Evolutionary conservation across 2,329 filamentous ascomycete species (phyloP).

Genomic region (Cladosporium sp.): DNA sequence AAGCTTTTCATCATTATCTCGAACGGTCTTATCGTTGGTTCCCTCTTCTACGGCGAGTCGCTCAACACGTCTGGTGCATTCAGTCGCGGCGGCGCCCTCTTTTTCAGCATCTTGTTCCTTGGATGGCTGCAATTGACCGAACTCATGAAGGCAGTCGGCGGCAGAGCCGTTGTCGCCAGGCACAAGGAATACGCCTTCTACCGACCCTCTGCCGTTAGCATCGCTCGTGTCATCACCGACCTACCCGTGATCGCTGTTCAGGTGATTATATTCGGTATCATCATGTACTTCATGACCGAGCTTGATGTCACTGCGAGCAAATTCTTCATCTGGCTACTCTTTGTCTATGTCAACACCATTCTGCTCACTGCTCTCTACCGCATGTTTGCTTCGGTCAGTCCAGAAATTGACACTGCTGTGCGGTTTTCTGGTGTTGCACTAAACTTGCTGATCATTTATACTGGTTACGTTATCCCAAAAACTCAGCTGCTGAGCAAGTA

Average conservation of each 20-base stretch:
- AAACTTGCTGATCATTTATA: constrained; percentile 63
- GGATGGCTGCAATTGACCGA: constrained; percentile 74
- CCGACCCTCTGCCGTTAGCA: constrained; percentile 63
- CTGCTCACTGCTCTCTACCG: constrained; percentile 65
- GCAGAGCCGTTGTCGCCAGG: constrained; percentile 67
- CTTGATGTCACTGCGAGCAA: constrained; percentile 61
- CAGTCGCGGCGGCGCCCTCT: constrained; percentile 61
- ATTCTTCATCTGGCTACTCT: constrained; percentile 66
- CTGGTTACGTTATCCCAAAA: constrained; percentile 69
- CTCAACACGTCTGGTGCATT: constrained; percentile 63
- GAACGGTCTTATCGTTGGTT: constrained; percentile 73
- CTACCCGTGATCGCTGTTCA: constrained; percentile 61
- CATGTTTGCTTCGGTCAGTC: constrained; percentile 64
- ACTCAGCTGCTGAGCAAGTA: constrained; percentile 58
- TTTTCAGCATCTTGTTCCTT: constrained; percentile 68
- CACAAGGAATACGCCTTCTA: constrained; percentile 70
- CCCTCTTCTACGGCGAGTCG: constrained; percentile 71
- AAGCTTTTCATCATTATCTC: constrained; percentile 78
- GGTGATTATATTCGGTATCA: constrained; percentile 60
- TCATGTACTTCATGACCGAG: constrained; percentile 66
- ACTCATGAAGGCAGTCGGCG: constrained; percentile 73
- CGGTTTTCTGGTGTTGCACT: constrained; percentile 63
- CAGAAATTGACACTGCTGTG: constrained; percentile 65
- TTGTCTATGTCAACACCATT: constrained; percentile 64
- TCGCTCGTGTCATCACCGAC: constrained; percentile 63